Base-by-base conservation (phyloP, 352 stramenopile species). In the Phytophthora litchii region DNA sequence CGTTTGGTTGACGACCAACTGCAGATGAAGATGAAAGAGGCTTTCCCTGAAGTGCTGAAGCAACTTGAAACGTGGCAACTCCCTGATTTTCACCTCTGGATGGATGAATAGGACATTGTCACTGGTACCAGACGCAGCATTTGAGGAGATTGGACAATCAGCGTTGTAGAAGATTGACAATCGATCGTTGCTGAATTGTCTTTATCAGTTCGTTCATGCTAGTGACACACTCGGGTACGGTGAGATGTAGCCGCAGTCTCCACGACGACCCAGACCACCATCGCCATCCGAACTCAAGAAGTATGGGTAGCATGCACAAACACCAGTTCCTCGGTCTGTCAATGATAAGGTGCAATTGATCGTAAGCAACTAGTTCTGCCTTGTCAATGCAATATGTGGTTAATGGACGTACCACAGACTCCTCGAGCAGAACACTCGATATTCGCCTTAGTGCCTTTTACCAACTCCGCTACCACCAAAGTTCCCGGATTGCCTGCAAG, bases 221-320 rank as follows among this genome's bases (percentile, higher is more conserved):
- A 83, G 61, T 29, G 74, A 38, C 8, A 79, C 58, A 42, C 50
- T 86, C 25, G 76, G 75, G 49, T 89, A 93, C 10, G 81, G 80
- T 9, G 85, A 80, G 12, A 86, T 64, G 64, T 95, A 96, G 10
- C 94, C 91, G 67, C 95, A 98, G 68, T 98, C 94, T 35, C 93
- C 94, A 16, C 91, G 80, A 27, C 75, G 78, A 13, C 92, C 92
- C 21, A 80, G 56, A 31, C 81, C 84, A 13, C 88, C 91, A 46
- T 72, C 68, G 23, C 86, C 84, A 35, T 95, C 78, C 4, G 81
- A 92, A 51, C 59, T 67, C 35, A 86, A 58, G 67, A 89, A 95
- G 51, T 84, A 84, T 43, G 77, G 59, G 64, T 82, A 95, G 68
- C 86, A 95, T 37, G 67, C 60, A 60, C 86, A 95, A 31, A 78